These are phyloP conservation scores for Capsicum chinense DNA, from an alignment of 257 asterid genomes.

Conservation along the genomic window DNA sequence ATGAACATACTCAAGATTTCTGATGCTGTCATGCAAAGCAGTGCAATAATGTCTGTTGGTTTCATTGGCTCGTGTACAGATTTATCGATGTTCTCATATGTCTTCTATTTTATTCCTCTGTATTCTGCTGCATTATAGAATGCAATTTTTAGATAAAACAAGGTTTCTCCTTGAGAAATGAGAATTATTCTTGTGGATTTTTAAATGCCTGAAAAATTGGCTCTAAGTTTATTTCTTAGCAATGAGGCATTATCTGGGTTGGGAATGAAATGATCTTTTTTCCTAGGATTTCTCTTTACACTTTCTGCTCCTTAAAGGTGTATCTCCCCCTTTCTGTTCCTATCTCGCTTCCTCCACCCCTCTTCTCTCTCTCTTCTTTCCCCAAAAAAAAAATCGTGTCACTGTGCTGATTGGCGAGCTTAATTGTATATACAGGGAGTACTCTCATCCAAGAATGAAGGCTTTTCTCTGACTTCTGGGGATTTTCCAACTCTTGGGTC, in stretches of 20 bases:
- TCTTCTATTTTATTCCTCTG: slow-evolving; percentile 7
- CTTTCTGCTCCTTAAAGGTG: not conserved
- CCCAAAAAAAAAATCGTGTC: not conserved
- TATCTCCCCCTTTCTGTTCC: not conserved
- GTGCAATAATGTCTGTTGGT: too few species aligned
- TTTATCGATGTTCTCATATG: not conserved
- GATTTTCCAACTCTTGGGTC: slow-evolving; percentile 94
- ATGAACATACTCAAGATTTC: too few species aligned
- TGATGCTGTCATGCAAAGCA: too few species aligned
- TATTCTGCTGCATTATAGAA: not conserved
- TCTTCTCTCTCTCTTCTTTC: not conserved
- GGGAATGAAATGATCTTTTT: not conserved
- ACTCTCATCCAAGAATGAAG: slow-evolving; percentile 67
- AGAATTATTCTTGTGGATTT: not conserved
- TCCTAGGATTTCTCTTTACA: not conserved
- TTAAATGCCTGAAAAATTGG: not conserved
- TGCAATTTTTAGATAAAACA: not conserved
- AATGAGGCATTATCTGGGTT: not conserved
- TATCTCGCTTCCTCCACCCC: not conserved
- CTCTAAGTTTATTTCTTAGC: not conserved
- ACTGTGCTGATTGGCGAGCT: slow-evolving; percentile 7
- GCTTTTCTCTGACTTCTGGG: slow-evolving; percentile 80
- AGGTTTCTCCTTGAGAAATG: not conserved
- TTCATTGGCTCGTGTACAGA: not conserved
- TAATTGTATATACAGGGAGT: slow-evolving; percentile 60